Conservation (phyloP, 2,329 filamentous ascomycete genomes). For the Dothideomycetes sp. region DNA sequence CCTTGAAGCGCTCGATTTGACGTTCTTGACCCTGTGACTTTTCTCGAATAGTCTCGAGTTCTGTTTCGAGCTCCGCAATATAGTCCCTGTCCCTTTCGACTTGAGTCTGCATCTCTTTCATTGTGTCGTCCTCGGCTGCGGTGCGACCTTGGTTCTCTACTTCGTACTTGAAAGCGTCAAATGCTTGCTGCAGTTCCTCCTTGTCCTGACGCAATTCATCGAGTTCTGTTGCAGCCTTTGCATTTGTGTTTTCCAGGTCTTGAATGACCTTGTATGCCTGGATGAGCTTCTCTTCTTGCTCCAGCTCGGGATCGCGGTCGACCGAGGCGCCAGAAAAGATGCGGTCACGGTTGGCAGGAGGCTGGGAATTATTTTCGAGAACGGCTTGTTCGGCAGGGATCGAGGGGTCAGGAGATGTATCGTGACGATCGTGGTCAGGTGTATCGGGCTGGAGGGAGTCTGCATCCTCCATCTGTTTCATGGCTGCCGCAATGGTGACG, state of each 20-base stretch:
- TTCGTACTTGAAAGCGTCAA: constrained; percentile 38
- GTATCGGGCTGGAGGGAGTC: constrained; percentile 18
- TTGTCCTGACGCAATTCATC: constrained; percentile 33
- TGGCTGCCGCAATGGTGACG: constrained; percentile 31
- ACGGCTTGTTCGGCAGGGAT: constrained; percentile 9
- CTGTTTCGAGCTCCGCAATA: constrained; percentile 41
- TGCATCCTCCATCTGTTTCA: constrained; percentile 29
- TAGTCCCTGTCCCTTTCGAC: constrained; percentile 39
- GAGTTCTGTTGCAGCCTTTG: constrained; percentile 33
- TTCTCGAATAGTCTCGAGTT: constrained; percentile 36
- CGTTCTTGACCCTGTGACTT: constrained; percentile 38
- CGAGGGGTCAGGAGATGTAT: constrained; percentile 12
- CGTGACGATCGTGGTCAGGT: constrained; percentile 24
- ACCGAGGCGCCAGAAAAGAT: constrained; percentile 17
- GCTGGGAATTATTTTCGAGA: neutral
- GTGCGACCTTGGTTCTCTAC: constrained; percentile 33
- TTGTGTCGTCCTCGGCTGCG: constrained; percentile 31
- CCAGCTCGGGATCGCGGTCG: constrained; percentile 35
- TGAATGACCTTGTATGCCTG: constrained; percentile 39
- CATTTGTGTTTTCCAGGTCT: constrained; percentile 33
- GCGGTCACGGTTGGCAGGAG: neutral
- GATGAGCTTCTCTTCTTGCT: constrained; percentile 42
- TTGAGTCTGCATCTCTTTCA: constrained; percentile 36
- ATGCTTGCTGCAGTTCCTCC: constrained; percentile 38
- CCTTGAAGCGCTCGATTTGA: constrained; percentile 35